phyloP scores from a whole-genome alignment of 805 yeast species.

The Candida nitratophila region DNA sequence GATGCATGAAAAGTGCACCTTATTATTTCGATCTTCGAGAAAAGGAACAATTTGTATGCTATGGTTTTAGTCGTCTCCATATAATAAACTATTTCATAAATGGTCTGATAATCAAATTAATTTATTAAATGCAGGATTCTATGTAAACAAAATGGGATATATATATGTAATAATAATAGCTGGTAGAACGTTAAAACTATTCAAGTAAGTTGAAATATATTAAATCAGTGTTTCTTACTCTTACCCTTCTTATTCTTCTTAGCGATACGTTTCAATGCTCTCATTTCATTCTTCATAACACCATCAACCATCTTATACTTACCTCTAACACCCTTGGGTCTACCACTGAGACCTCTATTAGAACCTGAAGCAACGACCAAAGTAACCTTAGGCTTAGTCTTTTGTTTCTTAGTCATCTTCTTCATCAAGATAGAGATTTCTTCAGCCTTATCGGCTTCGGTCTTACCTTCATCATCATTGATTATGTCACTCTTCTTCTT shows the following conservation, averaged over 20 bases:
- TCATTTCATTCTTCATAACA: conserved; percentile 91
- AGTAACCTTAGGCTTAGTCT: conserved; percentile 72
- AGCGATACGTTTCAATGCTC: conserved; percentile 85
- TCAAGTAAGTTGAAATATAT: too few relatives aligned
- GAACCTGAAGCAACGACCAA: conserved; percentile 82
- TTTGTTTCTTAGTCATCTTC: conserved; percentile 66
- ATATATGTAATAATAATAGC: too few relatives aligned
- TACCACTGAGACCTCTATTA: conserved; percentile 82
- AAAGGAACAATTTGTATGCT: too few relatives aligned
- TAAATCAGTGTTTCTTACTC: conserved; percentile 17
- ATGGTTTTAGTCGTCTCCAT: too few relatives aligned
- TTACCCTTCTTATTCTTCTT: conserved; percentile 77
- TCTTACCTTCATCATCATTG: conserved; percentile 78
- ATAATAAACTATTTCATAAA: too few relatives aligned
- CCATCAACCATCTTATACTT: conserved; percentile 99
- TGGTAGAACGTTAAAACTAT: too few relatives aligned
- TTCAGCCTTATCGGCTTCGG: conserved; percentile 92
- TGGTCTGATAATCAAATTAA: too few relatives aligned
- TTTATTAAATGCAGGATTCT: too few relatives aligned
- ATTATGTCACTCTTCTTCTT: conserved; percentile 90
- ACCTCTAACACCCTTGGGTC: conserved; percentile 97
- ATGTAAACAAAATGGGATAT: too few relatives aligned
- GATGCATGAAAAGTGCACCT: too few relatives aligned
- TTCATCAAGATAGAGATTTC: conserved; percentile 84
- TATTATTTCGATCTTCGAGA: too few relatives aligned